Base-by-base conservation (phyloP, 202 grass and related monocot species). In the Panicum hallii region DNA sequence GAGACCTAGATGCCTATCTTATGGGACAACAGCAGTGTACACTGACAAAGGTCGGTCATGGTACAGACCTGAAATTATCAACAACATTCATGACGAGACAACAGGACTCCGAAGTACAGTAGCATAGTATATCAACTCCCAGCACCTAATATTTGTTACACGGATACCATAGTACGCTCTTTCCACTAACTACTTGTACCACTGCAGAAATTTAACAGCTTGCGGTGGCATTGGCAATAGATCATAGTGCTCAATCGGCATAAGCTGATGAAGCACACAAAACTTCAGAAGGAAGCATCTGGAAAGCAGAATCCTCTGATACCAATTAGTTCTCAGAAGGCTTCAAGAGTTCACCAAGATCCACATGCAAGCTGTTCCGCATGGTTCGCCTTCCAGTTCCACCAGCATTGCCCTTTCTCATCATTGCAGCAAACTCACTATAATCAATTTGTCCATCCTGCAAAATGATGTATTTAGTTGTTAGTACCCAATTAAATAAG, bases 381-480 rank as follows among this genome's bases (percentile, higher is more conserved):
- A 93, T 98, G 64, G 95, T 95, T 77, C 91, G 90, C 82, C 95
- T 95, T 79, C 93, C 94, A 48, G 88, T 32, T 47, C 66, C 89
- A 82, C 95, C 89, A 77, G 89, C 79, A 63, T 85, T 95, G 58
- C 95, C 95, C 80, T 95, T 98, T 72, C 93, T 95, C 96, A 99
- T 99, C 91, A 95, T 99, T 6, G 96, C 88, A 1, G 86, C 71
- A 67, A 98, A 98, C 78, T 98, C 93, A 10, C 77, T 87, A 67
- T 98, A 98, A 89, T 98, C 95, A 83, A 98, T 98, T 78, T 98
- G 93, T 32, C 95, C 95, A 89, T 98, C 95, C 95, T 98, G 90
- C 28, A 88, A 90, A 88, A 45, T 77, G 32, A 83, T 69, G 11
- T 17, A 57, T 63, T 67, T 83, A 42, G 57, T 78, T 1, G 57